Percentiles rank a stretch among this genome's conserved stretches.
Evolutionary conservation across 1,284 basidiomycete genomes (phyloP).

Genomic region (Singerocomus inundabilis): DNA sequence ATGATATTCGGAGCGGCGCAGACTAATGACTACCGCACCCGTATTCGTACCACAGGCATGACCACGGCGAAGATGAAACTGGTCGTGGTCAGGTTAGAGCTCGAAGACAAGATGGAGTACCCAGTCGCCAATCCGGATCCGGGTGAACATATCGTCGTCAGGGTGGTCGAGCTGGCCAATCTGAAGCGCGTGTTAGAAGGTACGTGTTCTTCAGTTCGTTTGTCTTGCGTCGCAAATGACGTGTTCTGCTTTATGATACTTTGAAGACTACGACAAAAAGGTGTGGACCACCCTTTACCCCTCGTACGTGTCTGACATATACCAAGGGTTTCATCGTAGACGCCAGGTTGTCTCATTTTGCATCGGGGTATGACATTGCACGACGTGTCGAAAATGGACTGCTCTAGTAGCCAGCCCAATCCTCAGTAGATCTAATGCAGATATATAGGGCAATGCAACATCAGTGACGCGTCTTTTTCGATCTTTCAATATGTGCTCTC

Average conservation of each 20-base stretch:
- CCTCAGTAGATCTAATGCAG: not conserved
- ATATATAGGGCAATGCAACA: not conserved
- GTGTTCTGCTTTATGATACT: not conserved
- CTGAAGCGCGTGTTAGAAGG: conserved; percentile 66
- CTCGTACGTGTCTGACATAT: not conserved
- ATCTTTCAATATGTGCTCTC: conserved; percentile 68
- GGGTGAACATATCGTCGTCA: conserved; percentile 80
- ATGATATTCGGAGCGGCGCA: not conserved
- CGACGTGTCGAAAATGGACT: conserved; percentile 26
- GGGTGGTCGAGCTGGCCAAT: conserved; percentile 66
- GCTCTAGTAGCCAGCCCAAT: conserved; percentile 1
- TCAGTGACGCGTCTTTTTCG: conserved; percentile 56
- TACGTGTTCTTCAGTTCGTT: conserved; percentile 31
- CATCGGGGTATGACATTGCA: conserved; percentile 65
- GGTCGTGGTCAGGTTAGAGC: conserved; percentile 60
- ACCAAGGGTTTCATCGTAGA: conserved; percentile 72
- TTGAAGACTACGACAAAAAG: conserved; percentile 64
- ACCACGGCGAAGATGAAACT: conserved; percentile 82
- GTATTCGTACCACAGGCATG: conserved; percentile 57
- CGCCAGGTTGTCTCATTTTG: conserved; percentile 72
- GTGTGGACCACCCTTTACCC: conserved; percentile 31
- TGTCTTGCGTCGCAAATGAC: not conserved
- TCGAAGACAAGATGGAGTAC: conserved; percentile 56
- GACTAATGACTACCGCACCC: not conserved
- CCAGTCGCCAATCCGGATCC: conserved; percentile 70